Evolutionary conservation across 78 protist genomes (phyloP).

Genomic region (Dictyostelium capitatum): DNA sequence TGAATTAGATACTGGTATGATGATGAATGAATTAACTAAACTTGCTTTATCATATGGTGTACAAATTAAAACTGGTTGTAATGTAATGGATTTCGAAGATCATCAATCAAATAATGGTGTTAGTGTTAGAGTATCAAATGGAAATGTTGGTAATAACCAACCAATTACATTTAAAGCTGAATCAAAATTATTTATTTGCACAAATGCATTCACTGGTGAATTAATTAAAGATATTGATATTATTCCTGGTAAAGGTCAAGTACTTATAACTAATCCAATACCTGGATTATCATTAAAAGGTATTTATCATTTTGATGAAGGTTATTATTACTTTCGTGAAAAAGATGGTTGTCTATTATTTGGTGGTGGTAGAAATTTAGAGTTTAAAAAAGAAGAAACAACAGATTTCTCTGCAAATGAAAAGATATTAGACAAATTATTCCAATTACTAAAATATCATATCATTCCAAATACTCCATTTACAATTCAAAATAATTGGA

Average conservation of each 20-base stretch:
- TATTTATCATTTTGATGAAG: slow-evolving; percentile 49
- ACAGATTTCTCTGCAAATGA: slow-evolving; percentile 15
- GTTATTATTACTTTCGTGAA: slow-evolving; percentile 37
- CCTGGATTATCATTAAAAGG: slow-evolving; percentile 18
- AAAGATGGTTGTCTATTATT: slow-evolving; percentile 29
- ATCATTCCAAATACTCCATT: background rate
- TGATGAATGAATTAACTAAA: background rate
- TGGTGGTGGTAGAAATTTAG: slow-evolving; percentile 67
- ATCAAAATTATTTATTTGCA: slow-evolving; percentile 22
- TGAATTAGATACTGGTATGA: slow-evolving; percentile 37
- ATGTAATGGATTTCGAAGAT: background rate
- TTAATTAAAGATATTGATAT: background rate
- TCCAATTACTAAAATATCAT: background rate
- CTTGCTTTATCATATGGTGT: background rate
- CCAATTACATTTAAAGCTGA: background rate
- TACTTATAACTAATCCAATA: background rate
- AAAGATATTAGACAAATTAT: background rate
- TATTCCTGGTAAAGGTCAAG: slow-evolving; percentile 42
- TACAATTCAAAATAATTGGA: background rate
- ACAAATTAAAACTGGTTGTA: background rate
- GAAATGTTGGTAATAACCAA: background rate
- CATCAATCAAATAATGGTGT: background rate
- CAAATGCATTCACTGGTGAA: slow-evolving; percentile 37
- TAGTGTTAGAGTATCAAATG: background rate
- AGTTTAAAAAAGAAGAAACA: slow-evolving; percentile 20